These are phyloP conservation scores for Eruca vesicaria DNA, from an alignment of 441 rosid genomes.

Conservation along the genomic window DNA sequence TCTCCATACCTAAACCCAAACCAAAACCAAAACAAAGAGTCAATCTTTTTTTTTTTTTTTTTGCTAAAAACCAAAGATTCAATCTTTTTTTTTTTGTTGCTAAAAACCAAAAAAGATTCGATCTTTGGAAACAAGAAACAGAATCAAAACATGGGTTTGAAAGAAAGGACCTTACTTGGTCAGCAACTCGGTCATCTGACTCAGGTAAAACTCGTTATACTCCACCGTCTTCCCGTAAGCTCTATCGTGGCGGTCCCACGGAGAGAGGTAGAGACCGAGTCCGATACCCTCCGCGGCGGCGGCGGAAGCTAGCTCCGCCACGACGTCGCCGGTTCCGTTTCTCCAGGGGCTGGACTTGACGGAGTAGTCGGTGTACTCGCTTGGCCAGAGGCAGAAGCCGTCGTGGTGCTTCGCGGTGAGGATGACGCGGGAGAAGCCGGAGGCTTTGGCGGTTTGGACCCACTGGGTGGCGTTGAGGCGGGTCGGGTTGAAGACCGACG, in stretches of 20 bases:
- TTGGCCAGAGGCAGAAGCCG: constrained; percentile 96
- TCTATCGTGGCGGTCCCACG: constrained; percentile 91
- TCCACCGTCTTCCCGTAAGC: constrained; percentile 69
- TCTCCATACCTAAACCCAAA: constrained; percentile 64
- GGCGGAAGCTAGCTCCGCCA: constrained; percentile 65
- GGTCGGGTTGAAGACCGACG: constrained; percentile 69
- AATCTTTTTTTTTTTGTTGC: too few relatives aligned
- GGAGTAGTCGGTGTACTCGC: constrained; percentile 68
- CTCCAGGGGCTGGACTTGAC: constrained; percentile 71
- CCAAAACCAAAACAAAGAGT: too few relatives aligned
- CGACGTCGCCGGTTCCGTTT: constrained; percentile 70
- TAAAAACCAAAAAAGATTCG: not conserved
- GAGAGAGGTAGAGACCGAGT: constrained; percentile 83
- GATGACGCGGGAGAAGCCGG: constrained; percentile 68
- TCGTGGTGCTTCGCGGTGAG: constrained; percentile 95
- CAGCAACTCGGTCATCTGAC: constrained; percentile 81
- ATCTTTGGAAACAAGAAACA: not conserved
- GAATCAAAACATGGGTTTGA: not conserved
- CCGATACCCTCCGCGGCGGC: constrained; percentile 56
- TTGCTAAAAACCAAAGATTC: too few relatives aligned
- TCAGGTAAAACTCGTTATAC: constrained; percentile 83
- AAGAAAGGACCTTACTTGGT: constrained; percentile 49
- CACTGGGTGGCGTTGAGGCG: constrained; percentile 70
- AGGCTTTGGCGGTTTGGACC: constrained; percentile 70
- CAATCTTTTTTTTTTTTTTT: too few relatives aligned